Evolutionary conservation across 1,139 yeast genomes (phyloP).

Genomic region (Candida labiduridarum): DNA sequence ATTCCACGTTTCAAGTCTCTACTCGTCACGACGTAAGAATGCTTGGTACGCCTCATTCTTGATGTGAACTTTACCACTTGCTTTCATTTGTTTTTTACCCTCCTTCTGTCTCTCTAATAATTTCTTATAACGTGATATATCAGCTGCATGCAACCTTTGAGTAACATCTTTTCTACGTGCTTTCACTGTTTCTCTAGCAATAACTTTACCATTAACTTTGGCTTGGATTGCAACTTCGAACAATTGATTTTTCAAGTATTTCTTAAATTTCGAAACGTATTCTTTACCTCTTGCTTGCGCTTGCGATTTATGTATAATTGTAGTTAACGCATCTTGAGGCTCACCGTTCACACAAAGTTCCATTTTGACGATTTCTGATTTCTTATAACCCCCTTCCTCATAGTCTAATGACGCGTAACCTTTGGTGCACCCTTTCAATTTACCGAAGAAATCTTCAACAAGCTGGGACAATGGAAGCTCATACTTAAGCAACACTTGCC

Average conservation of each 20-base stretch:
- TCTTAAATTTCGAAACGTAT: constrained; percentile 81
- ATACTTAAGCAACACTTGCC: constrained; percentile 81
- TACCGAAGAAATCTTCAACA: constrained; percentile 94
- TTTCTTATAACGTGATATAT: constrained; percentile 86
- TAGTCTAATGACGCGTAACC: constrained; percentile 96
- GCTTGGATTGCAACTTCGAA: constrained; percentile 96
- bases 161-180: constrained; percentile 93
- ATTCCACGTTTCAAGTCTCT: constrained; percentile 5
- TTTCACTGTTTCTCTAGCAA: constrained; percentile 91
- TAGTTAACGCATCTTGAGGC: constrained; percentile 90
- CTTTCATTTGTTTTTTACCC: constrained; percentile 85
- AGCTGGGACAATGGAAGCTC: constrained; percentile 84
- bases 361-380: constrained; percentile 81
- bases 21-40: constrained; percentile 46
- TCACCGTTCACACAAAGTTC: constrained; percentile 88
- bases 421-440: constrained; percentile 82
- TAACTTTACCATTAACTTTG: constrained; percentile 73
- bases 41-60: constrained; percentile 86
- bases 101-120: constrained; percentile 87
- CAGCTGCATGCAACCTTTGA: constrained; percentile 91
- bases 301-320: constrained; percentile 82
- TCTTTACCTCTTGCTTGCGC: constrained; percentile 73
- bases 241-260: constrained; percentile 75
- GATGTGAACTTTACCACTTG: constrained; percentile 75
- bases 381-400: constrained; percentile 86